Evolutionary conservation across 352 stramenopile genomes (phyloP).

Genomic region (Phytopythium delawarense): DNA sequence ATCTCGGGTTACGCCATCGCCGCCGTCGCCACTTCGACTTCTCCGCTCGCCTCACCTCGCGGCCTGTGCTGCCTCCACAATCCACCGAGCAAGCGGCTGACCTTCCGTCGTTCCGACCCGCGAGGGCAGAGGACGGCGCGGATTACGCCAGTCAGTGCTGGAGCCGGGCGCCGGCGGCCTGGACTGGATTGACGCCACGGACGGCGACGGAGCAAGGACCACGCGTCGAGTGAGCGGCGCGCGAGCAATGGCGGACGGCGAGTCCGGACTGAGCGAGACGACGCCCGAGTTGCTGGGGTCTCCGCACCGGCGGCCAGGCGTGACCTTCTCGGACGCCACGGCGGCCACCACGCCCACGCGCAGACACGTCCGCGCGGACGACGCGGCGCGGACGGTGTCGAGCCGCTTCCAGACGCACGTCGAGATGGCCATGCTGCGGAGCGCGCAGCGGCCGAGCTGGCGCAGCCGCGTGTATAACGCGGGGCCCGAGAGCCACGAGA

Average conservation of each 20-base stretch:
- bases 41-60: neutral
- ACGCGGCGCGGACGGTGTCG: constrained; percentile 3
- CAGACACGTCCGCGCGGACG: constrained; percentile 3
- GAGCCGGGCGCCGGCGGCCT: neutral
- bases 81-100: neutral
- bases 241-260: neutral
- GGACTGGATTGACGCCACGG: neutral
- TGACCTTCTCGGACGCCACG: neutral
- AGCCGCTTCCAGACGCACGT: constrained; percentile 15
- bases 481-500: constrained; percentile 10
- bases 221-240: neutral
- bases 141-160: constrained; percentile 1
- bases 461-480: neutral
- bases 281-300: neutral
- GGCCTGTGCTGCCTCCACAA: neutral
- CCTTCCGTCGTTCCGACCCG: neutral
- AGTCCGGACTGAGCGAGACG: neutral
- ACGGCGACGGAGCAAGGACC: neutral
- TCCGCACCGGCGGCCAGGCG: neutral
- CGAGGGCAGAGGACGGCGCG: neutral
- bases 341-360: constrained; percentile 4
- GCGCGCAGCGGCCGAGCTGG: constrained; percentile 1
- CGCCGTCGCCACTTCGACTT: neutral
- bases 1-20: neutral
- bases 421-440: constrained; percentile 17